These are phyloP conservation scores for Penicillium sp. DNA, from an alignment of 2,329 filamentous ascomycete genomes.

Conservation along the genomic window DNA sequence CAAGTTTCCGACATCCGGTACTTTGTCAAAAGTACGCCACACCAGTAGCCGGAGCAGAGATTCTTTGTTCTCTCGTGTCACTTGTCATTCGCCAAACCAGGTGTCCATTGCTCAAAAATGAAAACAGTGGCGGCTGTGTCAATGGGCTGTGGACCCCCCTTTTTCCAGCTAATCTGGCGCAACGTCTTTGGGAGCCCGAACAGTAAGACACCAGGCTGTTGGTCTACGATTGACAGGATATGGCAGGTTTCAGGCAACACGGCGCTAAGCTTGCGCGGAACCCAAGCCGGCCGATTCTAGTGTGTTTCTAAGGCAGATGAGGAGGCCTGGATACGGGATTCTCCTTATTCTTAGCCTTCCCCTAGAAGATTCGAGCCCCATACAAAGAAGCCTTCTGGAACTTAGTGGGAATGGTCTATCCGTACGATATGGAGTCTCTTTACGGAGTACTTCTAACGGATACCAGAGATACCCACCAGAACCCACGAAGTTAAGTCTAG, in stretches of 20 bases:
- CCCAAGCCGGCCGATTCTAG: slow-evolving; percentile 30
- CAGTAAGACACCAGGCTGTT: background rate
- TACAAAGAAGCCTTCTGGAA: slow-evolving; percentile 30
- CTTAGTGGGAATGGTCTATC: slow-evolving; percentile 13
- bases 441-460: background rate
- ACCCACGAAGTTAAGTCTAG: background rate
- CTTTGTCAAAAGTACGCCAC: background rate
- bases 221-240: background rate
- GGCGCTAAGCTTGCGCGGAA: slow-evolving; percentile 29
- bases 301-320: slow-evolving; percentile 9
- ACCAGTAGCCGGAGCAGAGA: background rate
- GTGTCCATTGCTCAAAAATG: slow-evolving; percentile 18
- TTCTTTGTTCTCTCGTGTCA: slow-evolving; percentile 7
- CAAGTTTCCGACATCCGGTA: background rate
- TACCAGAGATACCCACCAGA: background rate
- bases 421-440: background rate
- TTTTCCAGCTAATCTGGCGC: slow-evolving; percentile 2
- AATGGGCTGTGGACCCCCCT: slow-evolving; percentile 9
- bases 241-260: background rate
- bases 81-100: slow-evolving; percentile 15
- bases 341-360: background rate
- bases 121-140: slow-evolving; percentile 15
- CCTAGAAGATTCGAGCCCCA: slow-evolving; percentile 4
- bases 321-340: background rate
- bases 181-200: slow-evolving; percentile 2